These are phyloP conservation scores for Lipomyces anomalus DNA, from an alignment of 805 yeast species.

Conservation along the genomic window DNA sequence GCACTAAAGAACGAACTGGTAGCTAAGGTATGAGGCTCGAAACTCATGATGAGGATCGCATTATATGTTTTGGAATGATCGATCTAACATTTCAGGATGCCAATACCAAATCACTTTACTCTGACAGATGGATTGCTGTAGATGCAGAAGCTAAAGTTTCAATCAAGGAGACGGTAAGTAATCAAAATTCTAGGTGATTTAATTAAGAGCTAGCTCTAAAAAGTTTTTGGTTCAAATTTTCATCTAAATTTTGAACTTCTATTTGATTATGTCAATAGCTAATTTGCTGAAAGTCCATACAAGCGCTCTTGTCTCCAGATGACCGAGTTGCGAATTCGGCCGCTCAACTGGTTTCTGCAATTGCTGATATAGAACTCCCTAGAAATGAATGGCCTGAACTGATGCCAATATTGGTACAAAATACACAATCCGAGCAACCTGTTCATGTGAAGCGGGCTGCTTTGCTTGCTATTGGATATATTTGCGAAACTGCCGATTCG, in stretches of 20 bases:
- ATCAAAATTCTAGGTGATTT: neutral
- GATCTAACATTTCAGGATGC: constrained; percentile 37
- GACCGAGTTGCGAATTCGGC: constrained; percentile 80
- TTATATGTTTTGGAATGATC: neutral
- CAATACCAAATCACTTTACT: constrained; percentile 50
- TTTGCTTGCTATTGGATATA: constrained; percentile 84
- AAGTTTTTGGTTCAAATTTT: constrained; percentile 5
- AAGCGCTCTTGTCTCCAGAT: constrained; percentile 57
- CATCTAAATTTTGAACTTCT: constrained; percentile 11
- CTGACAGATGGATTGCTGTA: constrained; percentile 68
- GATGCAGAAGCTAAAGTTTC: constrained; percentile 50
- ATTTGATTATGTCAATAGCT: neutral
- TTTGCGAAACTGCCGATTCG: constrained; percentile 92
- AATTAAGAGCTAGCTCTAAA: too few relatives aligned
- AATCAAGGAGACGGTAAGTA: constrained; percentile 50
- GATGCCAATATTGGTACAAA: constrained; percentile 75
- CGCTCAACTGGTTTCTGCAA: constrained; percentile 92
- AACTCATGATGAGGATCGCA: constrained; percentile 2
- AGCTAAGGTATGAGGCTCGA: constrained; percentile 45
- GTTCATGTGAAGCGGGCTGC: constrained; percentile 81
- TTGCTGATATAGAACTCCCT: constrained; percentile 94
- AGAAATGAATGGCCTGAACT: constrained; percentile 81
- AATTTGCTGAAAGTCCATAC: constrained; percentile 41
- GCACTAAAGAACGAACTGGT: constrained; percentile 82
- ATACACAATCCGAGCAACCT: constrained; percentile 74